Percentiles rank a stretch among this genome's conserved stretches.
Evolutionary conservation across 2,329 filamentous ascomycete species (phyloP).

Genomic region (Aquanectria penicillioides): DNA sequence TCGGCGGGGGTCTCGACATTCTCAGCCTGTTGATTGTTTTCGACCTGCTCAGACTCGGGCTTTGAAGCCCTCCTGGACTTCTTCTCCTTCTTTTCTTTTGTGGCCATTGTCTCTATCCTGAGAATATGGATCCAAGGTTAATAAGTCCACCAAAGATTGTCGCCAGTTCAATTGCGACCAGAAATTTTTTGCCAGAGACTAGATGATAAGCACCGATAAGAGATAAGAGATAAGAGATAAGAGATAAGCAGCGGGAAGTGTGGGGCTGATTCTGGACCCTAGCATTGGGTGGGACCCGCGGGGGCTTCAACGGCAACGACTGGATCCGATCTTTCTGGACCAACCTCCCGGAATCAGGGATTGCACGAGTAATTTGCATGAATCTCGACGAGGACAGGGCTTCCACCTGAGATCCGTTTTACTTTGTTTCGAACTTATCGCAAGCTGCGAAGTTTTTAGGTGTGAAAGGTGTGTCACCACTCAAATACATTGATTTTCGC

Average conservation of each 20-base stretch:
- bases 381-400: conserved; percentile 5
- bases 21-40: conserved; percentile 21
- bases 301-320: conserved; percentile 17
- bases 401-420: too few species aligned
- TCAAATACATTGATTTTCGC: too few species aligned
- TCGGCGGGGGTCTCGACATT: conserved; percentile 8
- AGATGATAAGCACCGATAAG: conserved; percentile 36
- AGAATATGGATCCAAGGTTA: conserved; percentile 14
- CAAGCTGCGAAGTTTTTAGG: too few species aligned
- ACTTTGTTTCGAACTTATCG: neutral
- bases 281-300: conserved; percentile 23
- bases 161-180: conserved; percentile 2
- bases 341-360: conserved; percentile 19
- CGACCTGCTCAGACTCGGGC: neutral
- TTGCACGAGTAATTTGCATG: conserved; percentile 1
- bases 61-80: conserved; percentile 19
- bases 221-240: conserved; percentile 42
- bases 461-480: too few species aligned
- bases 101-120: conserved; percentile 33
- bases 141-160: neutral
- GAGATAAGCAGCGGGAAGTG: conserved; percentile 36
- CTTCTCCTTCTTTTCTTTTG: conserved; percentile 38
- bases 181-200: conserved; percentile 28
- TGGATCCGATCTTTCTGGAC: conserved; percentile 2
- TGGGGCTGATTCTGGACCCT: conserved; percentile 31